Conservation (phyloP, 495 filamentous ascomycete genomes). For the Hypoxylon subgilvum region DNA sequence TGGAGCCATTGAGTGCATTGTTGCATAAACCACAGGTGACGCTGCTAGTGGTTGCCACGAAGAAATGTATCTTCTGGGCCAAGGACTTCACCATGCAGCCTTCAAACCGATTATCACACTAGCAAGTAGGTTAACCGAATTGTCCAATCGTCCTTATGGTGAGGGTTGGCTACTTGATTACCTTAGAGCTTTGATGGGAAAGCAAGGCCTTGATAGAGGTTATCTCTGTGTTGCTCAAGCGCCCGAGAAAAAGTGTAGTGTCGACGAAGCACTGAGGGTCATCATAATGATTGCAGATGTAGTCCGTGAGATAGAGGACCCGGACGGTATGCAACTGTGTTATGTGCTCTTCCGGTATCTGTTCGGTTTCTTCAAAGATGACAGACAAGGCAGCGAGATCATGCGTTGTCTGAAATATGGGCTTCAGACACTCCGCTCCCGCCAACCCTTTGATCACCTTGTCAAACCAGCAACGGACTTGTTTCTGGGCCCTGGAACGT, state of each 20-base stretch:
- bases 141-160: neutral
- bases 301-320: conserved; percentile 39
- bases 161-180: neutral
- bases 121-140: conserved; percentile 1
- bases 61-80: conserved; percentile 17
- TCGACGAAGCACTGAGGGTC: conserved; percentile 45
- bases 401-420: conserved; percentile 9
- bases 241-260: conserved; percentile 29
- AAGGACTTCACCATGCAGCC: conserved; percentile 15
- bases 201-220: too few relatives aligned
- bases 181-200: conserved; percentile 8
- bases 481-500: conserved; percentile 37
- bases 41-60: conserved; percentile 8
- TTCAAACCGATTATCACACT: conserved; percentile 8
- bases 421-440: conserved; percentile 9
- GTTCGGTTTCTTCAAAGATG: neutral
- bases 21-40: conserved; percentile 40
- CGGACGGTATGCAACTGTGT: conserved; percentile 12
- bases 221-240: conserved; percentile 3
- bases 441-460: conserved; percentile 8
- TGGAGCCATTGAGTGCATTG: conserved; percentile 13
- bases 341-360: neutral
- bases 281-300: conserved; percentile 44
- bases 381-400: conserved; percentile 4
- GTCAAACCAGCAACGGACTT: conserved; percentile 29